A percentile compares a stretch with the other conserved stretches of the same genome.
Evolutionary conservation across 2,329 filamentous ascomycete genomes (phyloP).

Genomic region (Elsinoe necatrix): DNA sequence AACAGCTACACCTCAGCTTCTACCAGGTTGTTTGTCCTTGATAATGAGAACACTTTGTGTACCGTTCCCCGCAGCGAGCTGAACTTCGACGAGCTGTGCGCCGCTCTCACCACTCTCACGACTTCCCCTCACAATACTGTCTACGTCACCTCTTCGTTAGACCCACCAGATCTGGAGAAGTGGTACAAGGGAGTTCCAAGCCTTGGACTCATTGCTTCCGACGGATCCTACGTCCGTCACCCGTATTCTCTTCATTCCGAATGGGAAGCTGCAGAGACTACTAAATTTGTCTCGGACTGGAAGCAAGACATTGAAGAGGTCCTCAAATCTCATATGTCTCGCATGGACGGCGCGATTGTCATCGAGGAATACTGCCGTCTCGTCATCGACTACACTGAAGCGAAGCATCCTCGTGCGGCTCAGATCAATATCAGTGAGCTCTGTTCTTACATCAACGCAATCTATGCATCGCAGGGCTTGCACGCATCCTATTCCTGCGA

Average conservation of each 20-base stretch:
- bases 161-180: slow-evolving; percentile 77
- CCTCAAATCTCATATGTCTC: slow-evolving; percentile 80
- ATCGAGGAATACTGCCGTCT: slow-evolving; percentile 89
- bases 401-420: slow-evolving; percentile 67
- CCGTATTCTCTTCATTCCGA: slow-evolving; percentile 46
- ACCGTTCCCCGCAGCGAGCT: slow-evolving; percentile 78
- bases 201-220: slow-evolving; percentile 86
- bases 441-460: slow-evolving; percentile 90
- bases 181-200: slow-evolving; percentile 77
- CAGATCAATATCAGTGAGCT: slow-evolving; percentile 78
- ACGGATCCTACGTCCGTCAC: slow-evolving; percentile 80
- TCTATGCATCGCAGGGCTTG: slow-evolving; percentile 73
- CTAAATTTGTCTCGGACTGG: slow-evolving; percentile 63
- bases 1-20: slow-evolving; percentile 58
- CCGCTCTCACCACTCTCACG: slow-evolving; percentile 72
- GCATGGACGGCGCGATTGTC: slow-evolving; percentile 77
- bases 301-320: slow-evolving; percentile 76
- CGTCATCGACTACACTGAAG: slow-evolving; percentile 80
- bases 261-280: slow-evolving; percentile 74
- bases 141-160: slow-evolving; percentile 87
- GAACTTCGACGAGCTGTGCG: slow-evolving; percentile 47
- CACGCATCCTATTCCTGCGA: slow-evolving; percentile 62
- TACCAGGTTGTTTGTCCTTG: slow-evolving; percentile 75
- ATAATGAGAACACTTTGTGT: slow-evolving; percentile 88
- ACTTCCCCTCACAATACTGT: slow-evolving; percentile 74